Evolutionary conservation across 164 flowering plant genomes (phyloP), one percentile per base, ranked within the genome.

Genomic region (Berberis vulgaris): DNA sequence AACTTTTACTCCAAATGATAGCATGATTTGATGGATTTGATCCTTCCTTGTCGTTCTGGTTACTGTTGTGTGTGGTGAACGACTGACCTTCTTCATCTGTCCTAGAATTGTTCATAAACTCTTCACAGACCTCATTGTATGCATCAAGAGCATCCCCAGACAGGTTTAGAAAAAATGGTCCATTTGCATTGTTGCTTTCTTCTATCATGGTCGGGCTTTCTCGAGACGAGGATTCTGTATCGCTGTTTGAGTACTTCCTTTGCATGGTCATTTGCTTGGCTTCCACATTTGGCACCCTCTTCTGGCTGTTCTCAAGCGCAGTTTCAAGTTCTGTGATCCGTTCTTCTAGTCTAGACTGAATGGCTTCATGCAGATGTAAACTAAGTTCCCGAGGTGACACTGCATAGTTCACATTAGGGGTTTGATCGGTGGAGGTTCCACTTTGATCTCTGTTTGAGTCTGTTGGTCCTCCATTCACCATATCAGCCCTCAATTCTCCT

Each of bases 331-430:
- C 97, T 54, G 49, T 68, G 45, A 89, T 74, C 10, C 88, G 88
- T 54, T 82, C 76, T 77, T 89, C 91, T 40, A 93, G 84, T 73
- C 87, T 79, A 54, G 86, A 81, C 71, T 82, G 83, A 67, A 93
- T 76, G 73, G 86, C 83, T 73, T 88, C 84, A 46, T 88, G 92
- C 41, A 93, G 72, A 13, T 90, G 93, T 72, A 89, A 56, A 72
- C 84, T 85, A 57, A 93, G 81, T 47, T 90, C 92, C 60, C 76
- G 69, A 3, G 98, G 94, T 38, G 94, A 86, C 43, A 93, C 91
- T 10, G 83, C 81, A 67, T 84, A 72, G 66, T 81, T 80, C 39
- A 67, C 77, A 45, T 76, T 43, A 3, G 65, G 62, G 2, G 82
- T 64, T 57, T 45, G 78, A 47, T 76, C 69, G 10, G 87, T 77